Base-by-base conservation (phyloP, 2,329 filamentous ascomycete genomes). In the Penicillium corylophilum region DNA sequence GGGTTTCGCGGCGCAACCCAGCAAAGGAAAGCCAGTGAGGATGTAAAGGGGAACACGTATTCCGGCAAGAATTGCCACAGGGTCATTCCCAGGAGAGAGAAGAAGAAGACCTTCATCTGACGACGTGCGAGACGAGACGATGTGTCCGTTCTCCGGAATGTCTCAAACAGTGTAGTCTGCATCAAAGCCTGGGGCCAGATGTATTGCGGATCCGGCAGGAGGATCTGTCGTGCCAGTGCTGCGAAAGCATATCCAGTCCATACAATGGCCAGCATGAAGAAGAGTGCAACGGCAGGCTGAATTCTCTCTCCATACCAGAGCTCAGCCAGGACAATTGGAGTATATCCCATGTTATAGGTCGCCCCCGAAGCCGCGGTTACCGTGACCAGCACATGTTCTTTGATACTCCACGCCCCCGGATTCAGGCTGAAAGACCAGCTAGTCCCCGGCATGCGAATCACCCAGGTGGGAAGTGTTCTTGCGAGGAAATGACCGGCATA, bases 61-160 rank as follows among this genome's bases (percentile, higher is more conserved):
- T 85, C 82, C 0, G 82, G 82, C 0, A 85, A 66, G 53, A 85
- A 85, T 51, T 86, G 82, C 82, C 83, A 86, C 0, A 83, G 56
- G 0, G 77, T 81, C 47, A 84, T 74, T 4, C 73, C 81, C 0
- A 78, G 51, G 0, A 85, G 69, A 0, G 77, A 74, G 9, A 73
- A 64, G 66, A 83, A 84, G 66, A 85, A 85, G 1, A 84, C 72
- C 35, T 71, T 75, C 66, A 81, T 83, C 61, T 83, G 82, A 45
- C 77, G 79, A 39, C 74, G 73, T 0, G 80, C 79, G 1, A 77
- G 59, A 1, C 71, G 69, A 5, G 77, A 77, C 0, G 80, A 79
- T 28, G 74, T 73, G 50, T 79, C 75, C 48, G 78, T 74, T 59
- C 81, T 66, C 4, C 67, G 64, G 49, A 70, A 68, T 0, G 80